Evolutionary conservation across 345 rosid genomes (phyloP).

Genomic region (Zanthoxylum bungeanum): DNA sequence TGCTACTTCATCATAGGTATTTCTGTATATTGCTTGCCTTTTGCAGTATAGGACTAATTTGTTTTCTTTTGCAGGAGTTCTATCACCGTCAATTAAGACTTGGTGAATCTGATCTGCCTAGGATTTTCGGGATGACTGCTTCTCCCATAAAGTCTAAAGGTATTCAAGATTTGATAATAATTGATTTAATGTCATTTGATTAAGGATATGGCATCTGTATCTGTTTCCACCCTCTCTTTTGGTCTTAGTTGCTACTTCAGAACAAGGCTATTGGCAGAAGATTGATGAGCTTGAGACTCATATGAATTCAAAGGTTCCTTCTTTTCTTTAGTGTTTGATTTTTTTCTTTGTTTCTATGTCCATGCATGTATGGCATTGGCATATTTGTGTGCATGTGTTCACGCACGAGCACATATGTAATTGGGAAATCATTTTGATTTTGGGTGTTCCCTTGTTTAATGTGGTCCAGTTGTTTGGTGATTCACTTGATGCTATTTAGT

Average conservation of each 20-base stretch:
- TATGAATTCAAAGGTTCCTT: conserved; percentile 81
- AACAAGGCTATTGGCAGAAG: conserved; percentile 43
- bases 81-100: conserved; percentile 47
- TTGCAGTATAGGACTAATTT: neutral
- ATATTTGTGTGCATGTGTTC: too few species aligned
- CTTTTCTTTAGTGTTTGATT: conserved; percentile 8
- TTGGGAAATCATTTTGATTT: too few species aligned
- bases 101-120: conserved; percentile 44
- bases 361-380: too few species aligned
- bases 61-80: conserved; percentile 58
- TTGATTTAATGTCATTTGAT: neutral
- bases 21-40: neutral
- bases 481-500: conserved; percentile 6
- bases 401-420: too few species aligned
- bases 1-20: neutral
- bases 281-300: conserved; percentile 64
- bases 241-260: conserved; percentile 40
- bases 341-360: conserved; percentile 4
- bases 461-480: neutral
- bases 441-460: neutral
- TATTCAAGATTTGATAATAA: conserved; percentile 20
- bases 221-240: neutral
- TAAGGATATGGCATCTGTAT: neutral
- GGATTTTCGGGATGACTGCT: conserved; percentile 94
- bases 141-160: conserved; percentile 85